phyloP scores from a whole-genome alignment of 2,329 filamentous ascomycete genomes.

The Beauveria scarabaeidicola region DNA sequence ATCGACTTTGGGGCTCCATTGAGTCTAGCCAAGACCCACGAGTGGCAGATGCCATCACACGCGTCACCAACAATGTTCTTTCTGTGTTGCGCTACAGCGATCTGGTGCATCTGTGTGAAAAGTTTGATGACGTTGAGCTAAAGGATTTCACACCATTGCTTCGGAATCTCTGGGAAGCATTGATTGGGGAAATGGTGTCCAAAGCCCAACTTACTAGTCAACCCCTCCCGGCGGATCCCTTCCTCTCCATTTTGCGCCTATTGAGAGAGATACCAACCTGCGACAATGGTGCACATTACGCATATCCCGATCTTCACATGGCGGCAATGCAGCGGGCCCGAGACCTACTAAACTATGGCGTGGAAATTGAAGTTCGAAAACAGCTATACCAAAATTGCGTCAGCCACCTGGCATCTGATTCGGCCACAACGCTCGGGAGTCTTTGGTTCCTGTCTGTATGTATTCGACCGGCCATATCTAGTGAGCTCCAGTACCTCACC shows the following conservation, averaged over 20 bases:
- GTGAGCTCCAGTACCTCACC: conserved; percentile 50
- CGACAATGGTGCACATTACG: conserved; percentile 43
- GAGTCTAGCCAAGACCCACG: conserved; percentile 74
- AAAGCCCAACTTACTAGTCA: conserved; percentile 32
- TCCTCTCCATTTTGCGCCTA: conserved; percentile 52
- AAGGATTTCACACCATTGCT: conserved; percentile 50
- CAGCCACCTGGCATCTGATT: conserved; percentile 55
- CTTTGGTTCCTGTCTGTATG: conserved; percentile 54
- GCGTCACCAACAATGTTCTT: conserved; percentile 47
- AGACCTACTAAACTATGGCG: conserved; percentile 49
- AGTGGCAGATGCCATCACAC: conserved; percentile 70
- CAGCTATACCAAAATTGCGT: conserved; percentile 60
- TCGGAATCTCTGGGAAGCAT: conserved; percentile 50
- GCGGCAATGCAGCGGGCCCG: conserved; percentile 55
- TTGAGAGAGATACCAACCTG: conserved; percentile 62
- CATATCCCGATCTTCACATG: conserved; percentile 52
- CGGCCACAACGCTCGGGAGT: conserved; percentile 60
- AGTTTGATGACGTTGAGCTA: conserved; percentile 40
- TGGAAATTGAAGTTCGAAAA: conserved; percentile 45
- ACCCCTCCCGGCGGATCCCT: conserved; percentile 33
- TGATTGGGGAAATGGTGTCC: conserved; percentile 42
- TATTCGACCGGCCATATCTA: conserved; percentile 34
- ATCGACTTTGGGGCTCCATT: conserved; percentile 77
- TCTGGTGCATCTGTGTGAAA: conserved; percentile 60
- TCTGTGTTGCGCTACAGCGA: conserved; percentile 39